Conservation (phyloP, 352 stramenopile genomes). For the Pythium grandisporangium region DNA sequence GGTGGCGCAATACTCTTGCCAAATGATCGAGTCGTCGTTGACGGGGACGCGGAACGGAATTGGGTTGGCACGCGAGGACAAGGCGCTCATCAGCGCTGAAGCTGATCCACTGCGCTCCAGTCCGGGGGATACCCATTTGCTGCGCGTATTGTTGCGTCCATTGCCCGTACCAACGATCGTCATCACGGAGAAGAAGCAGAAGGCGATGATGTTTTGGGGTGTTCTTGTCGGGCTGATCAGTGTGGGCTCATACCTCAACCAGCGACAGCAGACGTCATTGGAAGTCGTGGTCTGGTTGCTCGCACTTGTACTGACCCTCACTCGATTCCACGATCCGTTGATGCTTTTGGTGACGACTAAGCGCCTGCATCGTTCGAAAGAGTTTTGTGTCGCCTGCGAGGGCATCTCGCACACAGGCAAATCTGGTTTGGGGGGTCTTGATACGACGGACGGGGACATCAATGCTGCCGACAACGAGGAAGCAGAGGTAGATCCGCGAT, state of each 20-base stretch:
- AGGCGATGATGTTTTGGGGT: conserved; percentile 28
- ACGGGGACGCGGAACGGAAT: neutral
- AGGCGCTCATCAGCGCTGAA: conserved; percentile 21
- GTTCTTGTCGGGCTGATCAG: conserved; percentile 28
- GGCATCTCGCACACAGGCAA: conserved; percentile 32
- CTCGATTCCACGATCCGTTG: conserved; percentile 44
- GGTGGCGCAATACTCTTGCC: conserved; percentile 40
- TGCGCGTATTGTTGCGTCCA: conserved; percentile 31
- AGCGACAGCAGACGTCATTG: conserved; percentile 25
- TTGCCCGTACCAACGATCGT: neutral
- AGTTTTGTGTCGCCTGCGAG: conserved; percentile 26
- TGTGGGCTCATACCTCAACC: conserved; percentile 19
- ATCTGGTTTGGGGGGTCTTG: no score
- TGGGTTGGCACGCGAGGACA: conserved; percentile 10
- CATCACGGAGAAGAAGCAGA: conserved; percentile 10
- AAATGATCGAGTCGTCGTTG: conserved; percentile 19
- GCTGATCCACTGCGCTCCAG: conserved; percentile 21
- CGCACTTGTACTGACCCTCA: conserved; percentile 40
- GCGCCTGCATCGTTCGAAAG: conserved; percentile 24
- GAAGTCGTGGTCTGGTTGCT: conserved; percentile 42
- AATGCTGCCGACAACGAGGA: conserved; percentile 22
- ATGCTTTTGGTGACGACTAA: conserved; percentile 40
- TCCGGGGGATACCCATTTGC: conserved; percentile 11
- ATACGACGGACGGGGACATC: conserved; percentile 19
- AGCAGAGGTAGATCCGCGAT: conserved; percentile 34